phyloP scores from a whole-genome alignment of 257 asterid genomes.

The Rubia yunnanensis region DNA sequence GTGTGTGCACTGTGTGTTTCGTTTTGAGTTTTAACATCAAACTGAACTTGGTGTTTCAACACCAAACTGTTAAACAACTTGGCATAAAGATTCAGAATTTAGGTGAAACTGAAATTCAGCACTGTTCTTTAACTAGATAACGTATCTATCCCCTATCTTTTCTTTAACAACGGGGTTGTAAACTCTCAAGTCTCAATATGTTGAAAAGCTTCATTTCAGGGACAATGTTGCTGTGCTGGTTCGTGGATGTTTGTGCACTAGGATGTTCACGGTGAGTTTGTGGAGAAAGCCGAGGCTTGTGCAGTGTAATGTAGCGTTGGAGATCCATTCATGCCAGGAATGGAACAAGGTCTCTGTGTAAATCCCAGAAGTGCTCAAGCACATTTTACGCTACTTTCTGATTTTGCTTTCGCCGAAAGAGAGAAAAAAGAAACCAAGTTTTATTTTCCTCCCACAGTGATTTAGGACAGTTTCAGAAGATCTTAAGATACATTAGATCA shows the following conservation, averaged over 20 bases:
- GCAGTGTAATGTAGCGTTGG: slow-evolving; percentile 76
- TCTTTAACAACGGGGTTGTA: not conserved
- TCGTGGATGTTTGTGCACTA: slow-evolving; percentile 86
- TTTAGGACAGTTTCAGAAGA: slow-evolving; percentile 60
- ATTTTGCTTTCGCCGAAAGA: slow-evolving; percentile 23
- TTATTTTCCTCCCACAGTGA: slow-evolving; percentile 37
- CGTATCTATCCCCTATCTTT: not conserved
- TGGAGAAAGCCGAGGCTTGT: slow-evolving; percentile 70
- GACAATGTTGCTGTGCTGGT: slow-evolving; percentile 98
- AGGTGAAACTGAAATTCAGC: no score
- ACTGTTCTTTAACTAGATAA: slow-evolving; percentile 86
- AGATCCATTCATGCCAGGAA: slow-evolving; percentile 82
- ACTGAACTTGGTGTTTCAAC: no score
- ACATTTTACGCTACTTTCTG: not conserved
- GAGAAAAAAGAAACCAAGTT: slow-evolving; percentile 70
- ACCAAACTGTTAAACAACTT: no score
- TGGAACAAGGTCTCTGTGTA: slow-evolving; percentile 98
- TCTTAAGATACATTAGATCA: slow-evolving; percentile 48
- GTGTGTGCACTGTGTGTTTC: no score
- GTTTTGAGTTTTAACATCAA: no score
- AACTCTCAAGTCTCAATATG: not conserved
- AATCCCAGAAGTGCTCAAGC: not conserved
- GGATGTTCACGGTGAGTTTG: slow-evolving; percentile 70
- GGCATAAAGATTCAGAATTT: no score
- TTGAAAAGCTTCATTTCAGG: slow-evolving; percentile 35